phyloP scores from a whole-genome alignment of 1,139 yeast genomes.

The Petasospora fabianii region DNA sequence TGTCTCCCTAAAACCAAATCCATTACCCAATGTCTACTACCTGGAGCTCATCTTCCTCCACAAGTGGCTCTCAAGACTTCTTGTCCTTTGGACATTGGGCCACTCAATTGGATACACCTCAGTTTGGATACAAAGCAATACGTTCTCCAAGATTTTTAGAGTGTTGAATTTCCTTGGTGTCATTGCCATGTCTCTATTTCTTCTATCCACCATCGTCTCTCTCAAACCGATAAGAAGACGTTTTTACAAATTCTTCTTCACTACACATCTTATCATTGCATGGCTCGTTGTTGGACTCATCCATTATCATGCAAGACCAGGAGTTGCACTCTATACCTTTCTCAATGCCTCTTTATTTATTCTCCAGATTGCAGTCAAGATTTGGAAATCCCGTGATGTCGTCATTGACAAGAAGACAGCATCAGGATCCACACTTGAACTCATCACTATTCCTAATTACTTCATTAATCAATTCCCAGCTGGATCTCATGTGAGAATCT shows the following conservation, averaged over 20 bases:
- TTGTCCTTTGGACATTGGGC: constrained; percentile 45
- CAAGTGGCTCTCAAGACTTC: constrained; percentile 78
- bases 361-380: constrained; percentile 36
- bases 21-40: constrained; percentile 69
- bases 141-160: constrained; percentile 39
- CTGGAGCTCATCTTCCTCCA: constrained; percentile 73
- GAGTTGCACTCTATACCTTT: constrained; percentile 47
- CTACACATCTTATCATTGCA: constrained; percentile 63
- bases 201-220: constrained; percentile 50
- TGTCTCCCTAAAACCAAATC: constrained; percentile 71
- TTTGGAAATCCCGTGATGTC: constrained; percentile 29
- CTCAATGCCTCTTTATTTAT: constrained; percentile 45
- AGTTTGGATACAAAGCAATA: constrained; percentile 41
- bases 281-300: constrained; percentile 58
- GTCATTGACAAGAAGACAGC: constrained; percentile 26
- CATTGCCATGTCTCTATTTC: constrained; percentile 41
- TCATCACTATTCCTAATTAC: constrained; percentile 34
- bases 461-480: constrained; percentile 29
- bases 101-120: constrained; percentile 58
- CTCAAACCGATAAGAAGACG: constrained; percentile 51
- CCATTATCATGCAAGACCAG: constrained; percentile 78
- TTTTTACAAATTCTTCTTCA: constrained; percentile 57
- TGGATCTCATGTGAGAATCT: constrained; percentile 47
- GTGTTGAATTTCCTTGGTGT: constrained; percentile 62
- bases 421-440: constrained; percentile 29